Conservation (phyloP, 2,329 filamentous ascomycete genomes). For the Pseudogymnoascus sp. region DNA sequence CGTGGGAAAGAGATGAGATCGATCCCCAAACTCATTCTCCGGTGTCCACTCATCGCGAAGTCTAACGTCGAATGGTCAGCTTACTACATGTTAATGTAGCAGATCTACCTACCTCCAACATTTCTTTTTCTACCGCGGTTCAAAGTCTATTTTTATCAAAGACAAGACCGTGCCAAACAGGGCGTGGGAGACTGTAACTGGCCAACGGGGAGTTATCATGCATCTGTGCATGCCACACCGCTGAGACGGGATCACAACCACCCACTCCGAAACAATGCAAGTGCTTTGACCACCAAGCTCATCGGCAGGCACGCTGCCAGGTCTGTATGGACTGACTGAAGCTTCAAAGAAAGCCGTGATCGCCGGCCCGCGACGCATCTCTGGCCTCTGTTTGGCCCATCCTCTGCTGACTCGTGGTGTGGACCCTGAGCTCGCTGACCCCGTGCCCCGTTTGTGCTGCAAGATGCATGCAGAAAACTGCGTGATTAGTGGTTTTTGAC, state of each 20-base stretch:
- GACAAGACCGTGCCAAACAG: not conserved
- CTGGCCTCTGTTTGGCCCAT: not conserved
- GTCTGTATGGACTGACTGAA: not conserved
- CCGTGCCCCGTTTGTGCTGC: not conserved
- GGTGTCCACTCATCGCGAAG: not conserved
- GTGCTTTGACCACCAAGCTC: constrained; percentile 2
- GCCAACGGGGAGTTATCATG: not conserved
- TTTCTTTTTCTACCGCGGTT: not conserved
- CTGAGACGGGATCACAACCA: not conserved
- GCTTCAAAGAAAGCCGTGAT: not conserved
- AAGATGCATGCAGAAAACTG: not conserved
- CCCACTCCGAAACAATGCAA: not conserved
- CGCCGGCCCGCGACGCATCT: not conserved
- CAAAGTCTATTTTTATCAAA: constrained; percentile 4
- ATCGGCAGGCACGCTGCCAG: not conserved
- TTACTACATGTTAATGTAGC: not conserved
- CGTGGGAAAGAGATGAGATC: constrained; percentile 1
- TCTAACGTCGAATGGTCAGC: not conserved
- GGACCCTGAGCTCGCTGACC: not conserved
- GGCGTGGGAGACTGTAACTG: not conserved
- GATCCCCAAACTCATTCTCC: not conserved
- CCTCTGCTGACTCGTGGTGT: not conserved
- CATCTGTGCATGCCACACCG: not conserved
- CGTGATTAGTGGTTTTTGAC: not conserved
- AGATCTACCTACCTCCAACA: not conserved